These are phyloP conservation scores for Paulownia fortunei DNA, from an alignment of 257 asterid species.

Conservation along the genomic window DNA sequence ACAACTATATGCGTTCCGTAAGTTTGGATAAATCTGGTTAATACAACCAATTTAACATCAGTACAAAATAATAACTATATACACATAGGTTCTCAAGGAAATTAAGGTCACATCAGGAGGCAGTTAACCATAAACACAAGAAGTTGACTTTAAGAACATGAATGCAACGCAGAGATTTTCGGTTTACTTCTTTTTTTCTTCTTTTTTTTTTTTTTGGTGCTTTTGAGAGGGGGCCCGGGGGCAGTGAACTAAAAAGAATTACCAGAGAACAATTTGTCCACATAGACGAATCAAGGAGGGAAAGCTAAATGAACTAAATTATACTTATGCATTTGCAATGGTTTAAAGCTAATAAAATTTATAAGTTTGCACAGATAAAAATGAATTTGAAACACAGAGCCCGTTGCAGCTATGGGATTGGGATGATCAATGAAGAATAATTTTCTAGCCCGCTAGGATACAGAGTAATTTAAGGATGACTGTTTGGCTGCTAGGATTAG, in stretches of 20 bases:
- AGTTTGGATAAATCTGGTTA: slow-evolving; percentile 83
- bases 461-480: background rate
- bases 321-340: background rate
- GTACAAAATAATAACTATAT: slow-evolving; percentile 16
- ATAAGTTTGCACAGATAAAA: background rate
- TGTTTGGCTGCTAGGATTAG: background rate
- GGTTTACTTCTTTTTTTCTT: background rate
- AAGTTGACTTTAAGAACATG: background rate
- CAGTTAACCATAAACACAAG: background rate
- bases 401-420: background rate
- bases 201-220: too few species aligned
- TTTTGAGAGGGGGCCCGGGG: too few species aligned
- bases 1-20: slow-evolving; percentile 95
- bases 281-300: background rate
- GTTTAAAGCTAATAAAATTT: background rate
- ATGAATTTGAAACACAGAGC: background rate
- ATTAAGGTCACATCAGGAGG: slow-evolving; percentile 23
- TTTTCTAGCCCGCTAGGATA: background rate
- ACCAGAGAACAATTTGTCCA: background rate
- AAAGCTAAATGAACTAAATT: background rate
- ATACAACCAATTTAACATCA: slow-evolving; percentile 32
- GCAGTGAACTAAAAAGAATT: too few species aligned
- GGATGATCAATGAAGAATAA: background rate
- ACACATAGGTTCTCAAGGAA: slow-evolving; percentile 6
- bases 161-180: background rate